These are phyloP conservation scores for Microdochium trichocladiopsis DNA, from an alignment of 2,329 filamentous ascomycete species.

Conservation along the genomic window DNA sequence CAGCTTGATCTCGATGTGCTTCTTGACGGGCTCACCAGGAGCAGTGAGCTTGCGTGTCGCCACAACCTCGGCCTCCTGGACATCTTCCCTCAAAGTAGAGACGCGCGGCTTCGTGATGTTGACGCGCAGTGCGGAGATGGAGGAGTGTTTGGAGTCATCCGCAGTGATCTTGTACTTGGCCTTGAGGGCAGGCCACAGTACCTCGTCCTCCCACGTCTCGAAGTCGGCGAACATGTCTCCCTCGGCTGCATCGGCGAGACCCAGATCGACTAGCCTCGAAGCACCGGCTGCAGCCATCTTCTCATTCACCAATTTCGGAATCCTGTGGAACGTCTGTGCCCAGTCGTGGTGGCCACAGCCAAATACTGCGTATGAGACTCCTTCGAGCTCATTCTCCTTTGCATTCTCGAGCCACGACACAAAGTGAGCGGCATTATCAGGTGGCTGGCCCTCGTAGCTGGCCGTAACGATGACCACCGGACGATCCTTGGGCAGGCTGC, in stretches of 20 bases:
- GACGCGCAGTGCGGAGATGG: constrained; percentile 20
- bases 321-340: constrained; percentile 45
- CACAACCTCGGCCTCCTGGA: constrained; percentile 37
- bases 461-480: constrained; percentile 63
- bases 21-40: constrained; percentile 34
- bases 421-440: constrained; percentile 65
- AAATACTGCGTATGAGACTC: constrained; percentile 61
- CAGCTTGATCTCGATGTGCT: constrained; percentile 41
- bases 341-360: constrained; percentile 52
- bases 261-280: constrained; percentile 35
- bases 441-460: constrained; percentile 67
- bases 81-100: constrained; percentile 35
- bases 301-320: constrained; percentile 46
- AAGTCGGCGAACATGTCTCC: constrained; percentile 50
- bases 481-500: constrained; percentile 49
- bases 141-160: constrained; percentile 24
- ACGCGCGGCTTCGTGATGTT: constrained; percentile 21
- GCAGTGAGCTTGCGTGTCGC: constrained; percentile 35
- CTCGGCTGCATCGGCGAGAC: constrained; percentile 43
- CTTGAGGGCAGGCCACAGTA: constrained; percentile 42
- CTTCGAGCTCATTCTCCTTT: constrained; percentile 40
- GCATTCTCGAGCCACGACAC: constrained; percentile 56
- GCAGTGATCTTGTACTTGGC: constrained; percentile 18
- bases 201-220: constrained; percentile 49
- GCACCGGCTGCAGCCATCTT: constrained; percentile 39